Evolutionary conservation across 2,329 filamentous ascomycete genomes (phyloP), one percentile per base, ranked within the genome.

Genomic region (Penicillium sp.): DNA sequence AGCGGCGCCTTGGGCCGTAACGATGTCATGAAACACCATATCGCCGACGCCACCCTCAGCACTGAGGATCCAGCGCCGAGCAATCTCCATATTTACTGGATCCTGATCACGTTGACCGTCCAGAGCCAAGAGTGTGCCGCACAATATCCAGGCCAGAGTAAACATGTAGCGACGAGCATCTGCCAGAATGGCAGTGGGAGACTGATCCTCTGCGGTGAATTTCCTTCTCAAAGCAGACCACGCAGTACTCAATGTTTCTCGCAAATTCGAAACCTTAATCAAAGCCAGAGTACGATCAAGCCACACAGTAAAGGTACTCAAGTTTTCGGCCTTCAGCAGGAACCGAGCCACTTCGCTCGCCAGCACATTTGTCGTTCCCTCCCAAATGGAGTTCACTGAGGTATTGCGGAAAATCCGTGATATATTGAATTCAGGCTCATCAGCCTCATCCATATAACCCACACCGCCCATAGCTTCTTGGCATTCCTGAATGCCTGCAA

Each of bases 341-440:
- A 69, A 66, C 0, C 80, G 71, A 27, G 82, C 72, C 5, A 81
- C 71, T 61, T 84, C 81, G 39, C 79, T 79, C 4, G 85, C 84
- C 54, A 92, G 78, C 6, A 92, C 86, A 65, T 90, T 88, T 0
- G 88, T 90, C 0, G 89, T 91, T 1, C 88, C 87, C 71, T 90
- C 88, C 86, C 87, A 90, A 49, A 91, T 88, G 1, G 72, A 72
- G 49, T 78, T 75, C 1, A 81, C 79, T 8, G 79, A 75, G 1
- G 81, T 84, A 64, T 91, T 88, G 8, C 89, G 82, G 64, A 86
- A 85, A 1, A 91, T 76, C 7, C 87, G 81, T 0, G 88, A 82
- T 3, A 91, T 75, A 65, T 91, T 92, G 56, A 90, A 76, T 37
- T 85, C 81, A 50, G 86, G 85, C 57, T 85, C 83, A 57, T 75